Conservation (phyloP, 179 eudicot species). For the Spergularia azorica region DNA sequence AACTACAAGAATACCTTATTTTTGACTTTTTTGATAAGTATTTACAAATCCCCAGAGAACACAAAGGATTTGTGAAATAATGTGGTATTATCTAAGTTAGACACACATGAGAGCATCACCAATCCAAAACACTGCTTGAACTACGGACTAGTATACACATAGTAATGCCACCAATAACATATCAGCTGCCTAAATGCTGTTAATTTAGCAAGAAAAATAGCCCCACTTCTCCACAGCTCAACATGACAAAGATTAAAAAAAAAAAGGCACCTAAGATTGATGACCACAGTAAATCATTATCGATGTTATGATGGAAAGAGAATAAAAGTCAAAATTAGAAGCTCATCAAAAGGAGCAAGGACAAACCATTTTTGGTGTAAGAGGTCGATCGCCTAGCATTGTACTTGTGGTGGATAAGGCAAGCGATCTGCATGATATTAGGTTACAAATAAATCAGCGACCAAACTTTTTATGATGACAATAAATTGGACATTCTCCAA, state of each 20-base stretch:
- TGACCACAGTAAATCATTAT: not conserved
- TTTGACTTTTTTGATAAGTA: too few relatives aligned
- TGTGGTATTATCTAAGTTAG: not conserved
- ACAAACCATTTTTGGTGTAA: slow-evolving; percentile 59
- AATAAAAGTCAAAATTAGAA: not conserved
- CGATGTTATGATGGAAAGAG: not conserved
- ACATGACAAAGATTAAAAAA: too few relatives aligned
- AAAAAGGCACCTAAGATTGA: not conserved
- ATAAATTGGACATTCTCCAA: not conserved
- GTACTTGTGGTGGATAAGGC: slow-evolving; percentile 78
- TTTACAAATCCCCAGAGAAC: not conserved
- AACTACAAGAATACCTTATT: not conserved
- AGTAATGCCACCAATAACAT: not conserved
- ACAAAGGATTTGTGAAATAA: not conserved
- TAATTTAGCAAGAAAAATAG: not conserved
- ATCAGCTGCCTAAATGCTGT: not conserved
- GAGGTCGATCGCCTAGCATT: slow-evolving; percentile 60
- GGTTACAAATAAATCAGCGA: slow-evolving; percentile 15
- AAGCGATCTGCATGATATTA: slow-evolving; percentile 59
- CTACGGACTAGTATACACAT: not conserved
- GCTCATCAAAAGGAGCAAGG: slow-evolving; percentile 1
- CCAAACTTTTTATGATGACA: not conserved
- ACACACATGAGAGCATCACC: not conserved
- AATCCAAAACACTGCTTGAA: too few relatives aligned
- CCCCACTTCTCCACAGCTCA: too few relatives aligned